These are phyloP conservation scores for Calonectria pseudoreteaudii DNA, from an alignment of 2,329 filamentous ascomycete species.

Conservation along the genomic window DNA sequence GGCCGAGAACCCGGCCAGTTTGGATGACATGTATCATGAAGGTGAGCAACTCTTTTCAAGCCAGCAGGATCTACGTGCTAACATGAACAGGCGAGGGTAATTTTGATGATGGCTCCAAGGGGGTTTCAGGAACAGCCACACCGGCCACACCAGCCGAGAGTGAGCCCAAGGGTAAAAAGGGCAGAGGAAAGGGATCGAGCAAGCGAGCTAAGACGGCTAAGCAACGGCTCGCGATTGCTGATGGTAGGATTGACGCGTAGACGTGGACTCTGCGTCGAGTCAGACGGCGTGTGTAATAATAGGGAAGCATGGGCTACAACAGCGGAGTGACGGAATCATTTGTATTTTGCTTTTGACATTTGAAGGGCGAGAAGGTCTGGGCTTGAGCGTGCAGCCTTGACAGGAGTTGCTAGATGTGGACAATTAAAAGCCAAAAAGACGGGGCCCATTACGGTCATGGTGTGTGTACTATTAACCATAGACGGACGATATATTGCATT, in stretches of 20 bases:
- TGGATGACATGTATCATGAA: constrained; percentile 99
- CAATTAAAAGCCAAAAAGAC: constrained; percentile 33
- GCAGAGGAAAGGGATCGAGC: constrained; percentile 64
- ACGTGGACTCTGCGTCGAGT: constrained; percentile 25
- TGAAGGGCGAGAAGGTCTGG: constrained; percentile 11
- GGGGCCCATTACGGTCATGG: constrained; percentile 14
- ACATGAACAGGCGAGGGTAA: constrained; percentile 83
- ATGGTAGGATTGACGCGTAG: constrained; percentile 59
- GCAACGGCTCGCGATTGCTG: constrained; percentile 75
- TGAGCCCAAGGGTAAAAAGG: constrained; percentile 63
- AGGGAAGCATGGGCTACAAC: constrained; percentile 29
- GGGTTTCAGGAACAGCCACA: constrained; percentile 69
- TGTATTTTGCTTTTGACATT: constrained; percentile 16
- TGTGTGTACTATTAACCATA: constrained; percentile 46
- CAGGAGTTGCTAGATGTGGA: constrained; percentile 38
- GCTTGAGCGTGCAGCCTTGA: constrained; percentile 12
- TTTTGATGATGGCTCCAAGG: constrained; percentile 88
- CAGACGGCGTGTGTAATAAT: constrained; percentile 38
- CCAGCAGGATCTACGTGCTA: constrained; percentile 30
- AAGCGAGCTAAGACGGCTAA: constrained; percentile 76
- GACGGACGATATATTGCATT: constrained; percentile 28
- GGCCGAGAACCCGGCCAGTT: constrained; percentile 68
- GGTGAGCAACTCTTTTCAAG: constrained; percentile 70
- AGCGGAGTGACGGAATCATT: constrained; percentile 28
- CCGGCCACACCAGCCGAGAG: constrained; percentile 83